Conservation (phyloP, 2,329 filamentous ascomycete species). For the Pestalotiopsis sp. region DNA sequence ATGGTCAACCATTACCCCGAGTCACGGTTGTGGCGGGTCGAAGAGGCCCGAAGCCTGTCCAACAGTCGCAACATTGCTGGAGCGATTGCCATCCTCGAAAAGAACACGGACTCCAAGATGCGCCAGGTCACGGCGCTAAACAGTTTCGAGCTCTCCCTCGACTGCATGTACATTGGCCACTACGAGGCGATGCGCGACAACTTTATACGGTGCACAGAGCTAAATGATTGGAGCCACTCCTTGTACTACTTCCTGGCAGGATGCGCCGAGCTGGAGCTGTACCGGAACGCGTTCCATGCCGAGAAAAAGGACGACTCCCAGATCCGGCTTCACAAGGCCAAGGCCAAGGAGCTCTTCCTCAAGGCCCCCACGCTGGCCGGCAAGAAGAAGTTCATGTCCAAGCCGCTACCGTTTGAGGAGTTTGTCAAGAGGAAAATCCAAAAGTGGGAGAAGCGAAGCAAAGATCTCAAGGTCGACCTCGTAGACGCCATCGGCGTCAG, state of each 20-base stretch:
- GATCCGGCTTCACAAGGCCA: conserved; percentile 55
- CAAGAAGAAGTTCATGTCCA: conserved; percentile 87
- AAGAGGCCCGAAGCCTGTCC: conserved; percentile 79
- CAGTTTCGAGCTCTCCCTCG: conserved; percentile 81
- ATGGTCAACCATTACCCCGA: conserved; percentile 82
- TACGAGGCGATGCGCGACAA: conserved; percentile 74
- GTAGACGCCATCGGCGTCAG: conserved; percentile 81
- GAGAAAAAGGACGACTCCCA: conserved; percentile 66
- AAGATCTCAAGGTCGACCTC: conserved; percentile 66
- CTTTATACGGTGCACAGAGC: conserved; percentile 74
- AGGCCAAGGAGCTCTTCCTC: conserved; percentile 70
- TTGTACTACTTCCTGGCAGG: conserved; percentile 91
- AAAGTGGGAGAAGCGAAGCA: conserved; percentile 84
- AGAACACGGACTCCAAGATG: conserved; percentile 69
- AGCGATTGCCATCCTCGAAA: conserved; percentile 67
- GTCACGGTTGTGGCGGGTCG: conserved; percentile 83
- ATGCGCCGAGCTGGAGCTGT: conserved; percentile 77
- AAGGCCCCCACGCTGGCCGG: conserved; percentile 76
- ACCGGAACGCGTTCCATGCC: conserved; percentile 62
- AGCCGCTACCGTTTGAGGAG: conserved; percentile 85
- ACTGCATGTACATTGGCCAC: conserved; percentile 77
- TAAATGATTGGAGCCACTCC: conserved; percentile 90
- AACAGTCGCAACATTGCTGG: conserved; percentile 67
- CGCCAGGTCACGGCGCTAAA: conserved; percentile 87
- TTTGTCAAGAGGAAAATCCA: conserved; percentile 82